A percentile compares a stretch with the other conserved stretches of the same genome.
phyloP scores from a whole-genome alignment of 2,329 filamentous ascomycete genomes.

The Mollisiaceae sp. region DNA sequence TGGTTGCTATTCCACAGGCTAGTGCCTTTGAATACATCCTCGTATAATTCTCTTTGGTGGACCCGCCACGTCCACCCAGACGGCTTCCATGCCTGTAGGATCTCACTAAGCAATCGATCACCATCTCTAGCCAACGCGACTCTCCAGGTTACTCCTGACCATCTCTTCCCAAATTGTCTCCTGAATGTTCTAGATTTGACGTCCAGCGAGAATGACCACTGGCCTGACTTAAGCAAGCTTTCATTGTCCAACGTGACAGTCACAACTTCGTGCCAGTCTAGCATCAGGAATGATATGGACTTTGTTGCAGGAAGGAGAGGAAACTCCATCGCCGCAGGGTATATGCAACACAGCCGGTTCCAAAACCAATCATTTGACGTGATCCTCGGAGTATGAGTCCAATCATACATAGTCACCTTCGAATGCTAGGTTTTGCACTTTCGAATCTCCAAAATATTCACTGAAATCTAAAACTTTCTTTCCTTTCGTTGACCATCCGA shows the following conservation, averaged over 20 bases:
- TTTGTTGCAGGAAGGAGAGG: not conserved
- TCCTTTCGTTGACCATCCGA: not conserved
- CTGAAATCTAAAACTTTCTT: not conserved
- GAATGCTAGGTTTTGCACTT: not conserved
- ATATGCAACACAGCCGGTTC: not conserved
- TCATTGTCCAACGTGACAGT: not conserved
- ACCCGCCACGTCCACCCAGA: not conserved
- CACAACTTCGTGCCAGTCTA: not conserved
- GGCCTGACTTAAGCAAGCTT: not conserved
- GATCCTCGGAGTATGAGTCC: not conserved
- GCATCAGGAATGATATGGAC: not conserved
- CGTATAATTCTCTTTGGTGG: not conserved
- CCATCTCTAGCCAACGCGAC: not conserved
- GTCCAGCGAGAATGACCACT: conserved; percentile 10
- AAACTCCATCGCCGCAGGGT: not conserved
- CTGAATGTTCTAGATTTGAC: not conserved
- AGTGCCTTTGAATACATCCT: not conserved
- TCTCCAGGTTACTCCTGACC: conserved; percentile 2
- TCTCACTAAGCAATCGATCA: not conserved
- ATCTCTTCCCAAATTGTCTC: not conserved
- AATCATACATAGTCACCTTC: not conserved
- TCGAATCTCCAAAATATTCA: not conserved
- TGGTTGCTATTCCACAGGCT: not conserved
- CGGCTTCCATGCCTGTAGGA: not conserved
- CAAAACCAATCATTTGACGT: not conserved